phyloP scores from a whole-genome alignment of 495 filamentous ascomycete species.

The Penicillium waksmanii region DNA sequence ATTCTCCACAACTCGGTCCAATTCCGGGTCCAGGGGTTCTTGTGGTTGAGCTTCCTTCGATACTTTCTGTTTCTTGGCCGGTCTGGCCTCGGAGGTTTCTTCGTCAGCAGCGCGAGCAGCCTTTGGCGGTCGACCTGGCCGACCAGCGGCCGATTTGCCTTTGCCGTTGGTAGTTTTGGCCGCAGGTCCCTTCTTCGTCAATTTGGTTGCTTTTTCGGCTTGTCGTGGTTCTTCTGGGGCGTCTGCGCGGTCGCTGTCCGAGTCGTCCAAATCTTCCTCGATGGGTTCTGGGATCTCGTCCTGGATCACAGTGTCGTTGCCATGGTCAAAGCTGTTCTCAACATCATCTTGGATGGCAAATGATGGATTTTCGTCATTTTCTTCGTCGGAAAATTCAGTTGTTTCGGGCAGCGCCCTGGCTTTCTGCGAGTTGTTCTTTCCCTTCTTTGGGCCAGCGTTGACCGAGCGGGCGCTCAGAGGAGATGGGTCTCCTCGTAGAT shows the following conservation, averaged over 20 bases:
- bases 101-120: slow-evolving; percentile 23
- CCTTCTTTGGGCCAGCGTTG: slow-evolving; percentile 41
- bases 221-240: slow-evolving; percentile 6
- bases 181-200: slow-evolving; percentile 15
- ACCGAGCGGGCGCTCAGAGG: slow-evolving; percentile 43
- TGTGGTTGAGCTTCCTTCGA: slow-evolving; percentile 16
- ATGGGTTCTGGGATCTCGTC: slow-evolving; percentile 43
- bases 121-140: slow-evolving; percentile 42
- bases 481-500: slow-evolving; percentile 33
- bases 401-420: slow-evolving; percentile 8
- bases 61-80: slow-evolving; percentile 41
- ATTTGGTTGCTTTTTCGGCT: slow-evolving; percentile 19
- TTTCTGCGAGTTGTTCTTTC: slow-evolving; percentile 39
- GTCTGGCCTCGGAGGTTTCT: slow-evolving; percentile 31
- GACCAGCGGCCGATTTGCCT: slow-evolving; percentile 28
- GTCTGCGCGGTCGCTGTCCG: slow-evolving; percentile 53
- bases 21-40: slow-evolving; percentile 35
- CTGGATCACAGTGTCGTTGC: slow-evolving; percentile 31
- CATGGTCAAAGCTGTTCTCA: slow-evolving; percentile 36
- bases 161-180: slow-evolving; percentile 21
- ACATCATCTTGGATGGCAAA: slow-evolving; percentile 19
- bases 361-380: slow-evolving; percentile 40
- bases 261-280: slow-evolving; percentile 58
- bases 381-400: slow-evolving; percentile 42
- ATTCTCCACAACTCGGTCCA: slow-evolving; percentile 47